Evolutionary conservation across 1,284 basidiomycete genomes (phyloP).

Genomic region (Termitomyces sp.): DNA sequence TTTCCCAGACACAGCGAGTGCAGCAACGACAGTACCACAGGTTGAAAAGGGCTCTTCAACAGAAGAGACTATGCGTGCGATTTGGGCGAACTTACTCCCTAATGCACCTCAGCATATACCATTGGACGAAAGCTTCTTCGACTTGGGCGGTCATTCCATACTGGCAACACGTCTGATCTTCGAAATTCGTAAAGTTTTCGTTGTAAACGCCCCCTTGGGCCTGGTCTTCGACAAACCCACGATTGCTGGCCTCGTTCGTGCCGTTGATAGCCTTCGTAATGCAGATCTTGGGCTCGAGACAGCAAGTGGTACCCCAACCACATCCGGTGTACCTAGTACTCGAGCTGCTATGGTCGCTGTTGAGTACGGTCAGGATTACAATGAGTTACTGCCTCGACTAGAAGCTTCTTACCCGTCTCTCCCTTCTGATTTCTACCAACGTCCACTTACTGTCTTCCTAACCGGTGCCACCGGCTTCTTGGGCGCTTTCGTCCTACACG

Average conservation of each 20-base stretch:
- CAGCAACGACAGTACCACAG: slow-evolving; percentile 29
- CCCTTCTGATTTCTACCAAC: slow-evolving; percentile 46
- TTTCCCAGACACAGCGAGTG: slow-evolving; percentile 95
- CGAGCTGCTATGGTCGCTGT: slow-evolving; percentile 25
- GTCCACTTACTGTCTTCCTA: slow-evolving; percentile 78
- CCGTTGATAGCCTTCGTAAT: slow-evolving; percentile 75
- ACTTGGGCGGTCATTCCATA: slow-evolving; percentile 98
- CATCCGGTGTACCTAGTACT: slow-evolving; percentile 17
- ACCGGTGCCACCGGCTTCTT: slow-evolving; percentile 98
- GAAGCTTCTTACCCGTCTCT: slow-evolving; percentile 54
- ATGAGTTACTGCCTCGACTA: slow-evolving; percentile 57
- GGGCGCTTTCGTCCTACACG: slow-evolving; percentile 87
- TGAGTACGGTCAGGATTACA: slow-evolving; percentile 82
- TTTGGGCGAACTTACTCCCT: slow-evolving; percentile 86
- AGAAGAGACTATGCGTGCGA: slow-evolving; percentile 74
- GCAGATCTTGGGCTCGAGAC: slow-evolving; percentile 73
- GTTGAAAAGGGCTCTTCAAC: slow-evolving; percentile 55
- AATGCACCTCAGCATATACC: slow-evolving; percentile 77
- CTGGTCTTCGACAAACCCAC: slow-evolving; percentile 93
- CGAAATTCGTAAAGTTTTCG: slow-evolving; percentile 91
- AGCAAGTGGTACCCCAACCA: slow-evolving; percentile 14
- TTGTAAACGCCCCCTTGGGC: slow-evolving; percentile 88
- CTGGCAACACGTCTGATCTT: slow-evolving; percentile 96
- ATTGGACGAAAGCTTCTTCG: slow-evolving; percentile 95
- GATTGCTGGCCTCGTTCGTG: slow-evolving; percentile 73